Evolutionary conservation across 2,329 filamentous ascomycete genomes (phyloP), one percentile per base, ranked within the genome.

Genomic region (Ciborinia camelliae): DNA sequence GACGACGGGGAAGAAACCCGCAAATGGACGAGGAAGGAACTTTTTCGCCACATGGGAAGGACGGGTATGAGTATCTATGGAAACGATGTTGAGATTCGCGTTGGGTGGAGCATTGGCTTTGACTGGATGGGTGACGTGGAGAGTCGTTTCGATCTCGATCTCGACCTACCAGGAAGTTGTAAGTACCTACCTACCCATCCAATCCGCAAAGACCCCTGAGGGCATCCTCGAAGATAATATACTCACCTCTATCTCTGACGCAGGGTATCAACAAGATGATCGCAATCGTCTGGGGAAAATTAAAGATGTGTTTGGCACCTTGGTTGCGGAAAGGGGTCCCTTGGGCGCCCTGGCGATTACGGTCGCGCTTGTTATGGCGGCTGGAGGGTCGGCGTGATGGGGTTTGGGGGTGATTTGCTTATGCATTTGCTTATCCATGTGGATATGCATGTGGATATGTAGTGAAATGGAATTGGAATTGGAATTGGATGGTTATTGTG

Each of bases 111-210:
- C 54, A 86, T 90, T 51, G 76, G 76, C 2, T 90, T 91, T 71
- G 88, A 91, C 74, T 91, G 88, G 88, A 88, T 87, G 0, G 89
- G 89, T 7, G 89, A 91, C 72, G 88, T 86, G 5, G 82, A 83
- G 71, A 90, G 83, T 69, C 78, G 79, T 52, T 75, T 90, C 20
- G 77, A 77, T 5, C 78, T 87, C 14, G 73, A 84, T 67, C 77
- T 86, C 2, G 82, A 83, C 5, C 77, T 86, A 48, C 88, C 88
- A 0, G 80, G 78, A 9, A 84, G 83, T 73, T 91, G 88, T 90
- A 76, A 82, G 87, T 83, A 26, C 4, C 7, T 2, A 32, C 23
- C 23, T 50, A n/a, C n/a, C n/a, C n/a, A n/a, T 32, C 26, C 32
- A 32, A 37, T 39, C 50, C 26, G 35, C 0, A n/a, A n/a, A n/a